These are phyloP conservation scores for Rubia balearica DNA, from an alignment of 305 asterid species.

Conservation along the genomic window DNA sequence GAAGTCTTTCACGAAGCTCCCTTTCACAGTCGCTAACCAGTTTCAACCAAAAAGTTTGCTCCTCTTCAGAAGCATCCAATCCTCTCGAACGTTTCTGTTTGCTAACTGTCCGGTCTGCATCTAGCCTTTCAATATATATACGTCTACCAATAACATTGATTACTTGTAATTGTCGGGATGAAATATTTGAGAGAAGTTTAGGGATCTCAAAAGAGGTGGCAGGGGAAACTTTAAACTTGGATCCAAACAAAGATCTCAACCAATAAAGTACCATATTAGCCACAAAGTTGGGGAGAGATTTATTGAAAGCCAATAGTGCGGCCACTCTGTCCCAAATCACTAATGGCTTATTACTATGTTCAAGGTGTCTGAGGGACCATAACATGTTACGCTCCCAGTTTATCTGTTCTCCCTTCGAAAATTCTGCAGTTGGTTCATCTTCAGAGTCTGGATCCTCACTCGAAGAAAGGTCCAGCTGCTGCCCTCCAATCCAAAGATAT, in stretches of 20 bases:
- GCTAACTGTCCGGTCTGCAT: conserved; percentile 22
- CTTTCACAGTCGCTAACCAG: conserved; percentile 51
- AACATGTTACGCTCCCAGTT: conserved; percentile 61
- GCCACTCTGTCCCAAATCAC: conserved; percentile 65
- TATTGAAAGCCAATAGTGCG: conserved; percentile 61
- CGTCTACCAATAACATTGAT: conserved; percentile 58
- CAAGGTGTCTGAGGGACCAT: conserved; percentile 53
- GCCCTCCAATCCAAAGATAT: conserved; percentile 89
- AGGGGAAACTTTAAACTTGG: conserved; percentile 30
- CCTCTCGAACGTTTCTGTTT: conserved; percentile 28
- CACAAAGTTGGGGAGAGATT: conserved; percentile 40
- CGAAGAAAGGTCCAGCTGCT: conserved; percentile 51
- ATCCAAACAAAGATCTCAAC: conserved; percentile 45
- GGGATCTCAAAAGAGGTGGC: conserved; percentile 33
- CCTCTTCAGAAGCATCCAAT: conserved; percentile 27
- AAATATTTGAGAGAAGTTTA: conserved; percentile 34
- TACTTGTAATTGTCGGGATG: conserved; percentile 67
- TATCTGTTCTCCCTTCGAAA: conserved; percentile 46
- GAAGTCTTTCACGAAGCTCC: conserved; percentile 74
- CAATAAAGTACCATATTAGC: conserved; percentile 51
- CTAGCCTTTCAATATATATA: conserved; percentile 39
- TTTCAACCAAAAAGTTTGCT: conserved; percentile 43
- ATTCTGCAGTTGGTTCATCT: conserved; percentile 40
- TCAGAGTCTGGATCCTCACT: conserved; percentile 30
- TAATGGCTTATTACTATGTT: conserved; percentile 41